Percentiles rank a stretch among this genome's conserved stretches.
These are phyloP conservation scores for Colletotrichum brevisporum DNA, from an alignment of 2,329 filamentous ascomycete genomes.

Conservation along the genomic window DNA sequence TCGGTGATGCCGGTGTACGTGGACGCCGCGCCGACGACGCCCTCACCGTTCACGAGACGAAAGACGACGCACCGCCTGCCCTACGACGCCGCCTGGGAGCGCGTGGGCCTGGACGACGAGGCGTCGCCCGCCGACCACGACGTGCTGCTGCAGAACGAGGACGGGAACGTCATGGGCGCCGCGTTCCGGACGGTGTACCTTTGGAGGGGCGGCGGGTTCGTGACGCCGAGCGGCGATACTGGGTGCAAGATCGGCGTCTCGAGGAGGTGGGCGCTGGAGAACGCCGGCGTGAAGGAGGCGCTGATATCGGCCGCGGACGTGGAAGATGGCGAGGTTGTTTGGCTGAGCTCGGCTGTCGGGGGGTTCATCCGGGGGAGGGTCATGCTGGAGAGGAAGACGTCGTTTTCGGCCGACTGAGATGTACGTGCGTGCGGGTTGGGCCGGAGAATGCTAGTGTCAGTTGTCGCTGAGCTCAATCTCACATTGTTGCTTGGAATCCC, in stretches of 20 bases:
- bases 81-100: constrained; percentile 5
- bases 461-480: no score
- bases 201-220: neutral
- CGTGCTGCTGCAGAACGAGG: constrained; percentile 7
- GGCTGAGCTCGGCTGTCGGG: constrained; percentile 7
- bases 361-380: constrained; percentile 8
- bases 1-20: neutral
- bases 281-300: constrained; percentile 1
- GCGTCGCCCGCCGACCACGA: neutral
- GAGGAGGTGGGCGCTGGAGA: neutral
- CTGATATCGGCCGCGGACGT: neutral
- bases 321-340: neutral
- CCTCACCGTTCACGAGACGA: constrained; percentile 6
- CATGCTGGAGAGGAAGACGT: neutral
- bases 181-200: constrained; percentile 15
- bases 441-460: no score
- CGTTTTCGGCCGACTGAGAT: no score
- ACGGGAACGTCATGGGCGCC: neutral
- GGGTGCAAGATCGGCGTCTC: constrained; percentile 15
- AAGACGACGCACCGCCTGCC: constrained; percentile 6
- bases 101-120: neutral
- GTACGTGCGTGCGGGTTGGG: no score
- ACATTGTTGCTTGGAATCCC: no score
- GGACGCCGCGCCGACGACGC: neutral
- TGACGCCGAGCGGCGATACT: constrained; percentile 7